A percentile compares a stretch with the other conserved stretches of the same genome.
phyloP scores from a whole-genome alignment of 768 basidiomycete species.

The Leccinum disarticulatum region DNA sequence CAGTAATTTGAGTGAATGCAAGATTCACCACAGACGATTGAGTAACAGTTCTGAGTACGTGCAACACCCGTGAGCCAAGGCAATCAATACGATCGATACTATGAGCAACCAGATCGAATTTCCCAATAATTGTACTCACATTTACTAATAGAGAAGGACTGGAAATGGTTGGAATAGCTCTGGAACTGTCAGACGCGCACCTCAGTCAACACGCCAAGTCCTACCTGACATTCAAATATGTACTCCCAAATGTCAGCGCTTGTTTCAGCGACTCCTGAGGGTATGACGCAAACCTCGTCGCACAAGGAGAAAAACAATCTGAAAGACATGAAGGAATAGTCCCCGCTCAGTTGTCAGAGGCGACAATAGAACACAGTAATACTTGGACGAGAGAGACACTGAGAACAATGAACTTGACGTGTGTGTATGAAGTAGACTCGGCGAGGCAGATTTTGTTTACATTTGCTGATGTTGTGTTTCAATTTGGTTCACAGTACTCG shows the following conservation, averaged over 20 bases:
- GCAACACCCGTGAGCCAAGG: conserved; percentile 6
- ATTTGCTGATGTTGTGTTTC: neutral
- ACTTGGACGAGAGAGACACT: neutral
- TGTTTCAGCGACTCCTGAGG: too few species aligned
- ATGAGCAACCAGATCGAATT: too few species aligned
- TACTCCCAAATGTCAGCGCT: too few species aligned
- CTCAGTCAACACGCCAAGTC: too few species aligned
- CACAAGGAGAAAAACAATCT: too few species aligned
- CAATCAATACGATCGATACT: neutral
- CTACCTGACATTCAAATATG: too few species aligned
- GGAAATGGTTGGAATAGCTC: neutral
- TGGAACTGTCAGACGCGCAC: too few species aligned
- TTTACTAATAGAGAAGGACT: neutral
- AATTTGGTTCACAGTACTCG: neutral
- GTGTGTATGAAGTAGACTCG: neutral
- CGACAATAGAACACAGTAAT: neutral
- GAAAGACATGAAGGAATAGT: too few species aligned
- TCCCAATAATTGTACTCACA: too few species aligned
- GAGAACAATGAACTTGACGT: neutral
- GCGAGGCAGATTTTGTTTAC: neutral
- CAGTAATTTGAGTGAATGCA: conserved; percentile 12
- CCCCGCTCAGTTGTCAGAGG: neutral
- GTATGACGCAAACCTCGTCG: too few species aligned
- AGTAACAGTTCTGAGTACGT: too few species aligned
- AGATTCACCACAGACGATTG: conserved; percentile 8